Conservation (phyloP, 257 asterid genomes). For the Nicotiana noctiflora region DNA sequence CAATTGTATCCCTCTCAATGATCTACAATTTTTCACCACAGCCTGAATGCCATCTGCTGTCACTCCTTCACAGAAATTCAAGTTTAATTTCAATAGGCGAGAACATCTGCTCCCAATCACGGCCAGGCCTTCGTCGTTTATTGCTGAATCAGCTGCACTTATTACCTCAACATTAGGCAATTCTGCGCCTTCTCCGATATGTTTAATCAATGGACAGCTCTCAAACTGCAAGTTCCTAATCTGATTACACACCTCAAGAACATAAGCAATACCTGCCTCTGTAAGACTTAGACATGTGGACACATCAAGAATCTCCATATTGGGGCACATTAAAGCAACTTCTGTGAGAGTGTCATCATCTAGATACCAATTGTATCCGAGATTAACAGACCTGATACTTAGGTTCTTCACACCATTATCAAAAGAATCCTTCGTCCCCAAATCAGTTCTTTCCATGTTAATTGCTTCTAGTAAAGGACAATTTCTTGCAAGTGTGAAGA, state of each 20-base stretch:
- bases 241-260: conserved; percentile 5
- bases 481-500: not conserved
- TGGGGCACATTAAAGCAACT: not conserved
- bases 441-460: not conserved
- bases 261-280: conserved; percentile 3
- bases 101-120: conserved; percentile 10
- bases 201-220: not conserved
- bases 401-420: not conserved
- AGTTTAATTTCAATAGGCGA: not conserved
- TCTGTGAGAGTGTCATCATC: not conserved
- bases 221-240: not conserved
- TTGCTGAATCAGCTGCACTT: not conserved
- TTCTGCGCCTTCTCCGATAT: not conserved
- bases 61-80: not conserved
- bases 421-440: not conserved
- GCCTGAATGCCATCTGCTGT: conserved; percentile 4
- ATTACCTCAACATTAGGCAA: conserved; percentile 11
- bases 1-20: conserved; percentile 13
- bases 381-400: not conserved
- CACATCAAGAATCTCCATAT: conserved; percentile 1
- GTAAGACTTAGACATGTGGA: not conserved
- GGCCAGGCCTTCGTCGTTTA: not conserved
- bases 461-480: conserved; percentile 6
- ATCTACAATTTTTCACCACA: not conserved
- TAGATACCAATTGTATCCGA: not conserved